Evolutionary conservation across 306 rosid species (phyloP), one percentile per base, ranked within the genome.

Genomic region (Pachyrhizus erosus): DNA sequence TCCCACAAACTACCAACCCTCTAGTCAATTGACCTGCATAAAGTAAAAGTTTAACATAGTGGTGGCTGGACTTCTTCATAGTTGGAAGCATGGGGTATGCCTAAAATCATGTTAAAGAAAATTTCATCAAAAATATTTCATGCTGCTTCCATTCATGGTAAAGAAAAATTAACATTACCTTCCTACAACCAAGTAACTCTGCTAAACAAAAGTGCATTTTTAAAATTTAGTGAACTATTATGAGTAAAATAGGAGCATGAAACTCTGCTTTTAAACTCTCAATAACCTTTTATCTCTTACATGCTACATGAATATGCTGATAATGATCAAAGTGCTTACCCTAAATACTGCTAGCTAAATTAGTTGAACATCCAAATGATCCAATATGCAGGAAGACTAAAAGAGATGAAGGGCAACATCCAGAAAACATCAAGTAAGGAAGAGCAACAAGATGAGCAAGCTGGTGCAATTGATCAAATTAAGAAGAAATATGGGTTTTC

Each of bases 401-500:
- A 90, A 84, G 96, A 96, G 64, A 91, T 92, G 87, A 93, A 91
- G 78, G 80, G 79, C 15, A 91, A 87, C 89, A 88, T 72, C 42
- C 97, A 91, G 78, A 93, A 91, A 70, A 77, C 79, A 74, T 78
- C 92, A 5, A 49, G 27, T 34, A 90, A 84, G 87, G 98, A 89
- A 84, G 97, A 91, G 84, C 88, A 82, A 58, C 88, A 72, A 40
- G 90, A 91, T 9, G 93, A 88, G 67, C 91, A 89, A 80, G 78
- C 77, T 34, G 92, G 86, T 37, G 17, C 92, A 68, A 88, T 96
- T 2, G 96, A 92, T 86, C 91, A 96, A 90, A 93, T 92, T 73
- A 93, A 93, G 91, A 91, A 67, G 87, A 89, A 67, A 90, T 96
- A 96, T 14, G 97, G 99, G 26, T 92, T 87, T 54, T 82, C 96